Percentiles rank a stretch among this genome's conserved stretches.
Conservation (phyloP, 208 protist species). For the Crithidia fasciculata region DNA sequence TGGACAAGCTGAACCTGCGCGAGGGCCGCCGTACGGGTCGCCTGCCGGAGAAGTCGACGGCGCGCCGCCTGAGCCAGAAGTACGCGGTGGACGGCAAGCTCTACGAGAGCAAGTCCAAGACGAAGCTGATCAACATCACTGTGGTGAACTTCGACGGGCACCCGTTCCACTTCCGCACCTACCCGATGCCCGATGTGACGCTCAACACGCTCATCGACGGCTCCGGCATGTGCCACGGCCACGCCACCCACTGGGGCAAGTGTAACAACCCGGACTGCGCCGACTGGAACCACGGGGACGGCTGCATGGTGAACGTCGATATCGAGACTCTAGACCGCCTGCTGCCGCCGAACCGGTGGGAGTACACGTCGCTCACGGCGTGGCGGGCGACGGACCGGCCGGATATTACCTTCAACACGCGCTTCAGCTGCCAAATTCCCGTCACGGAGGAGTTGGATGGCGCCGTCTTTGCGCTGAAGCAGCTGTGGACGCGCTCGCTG, state of each 20-base stretch:
- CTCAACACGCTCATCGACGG: constrained; percentile 92
- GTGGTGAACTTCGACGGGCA: constrained; percentile 89
- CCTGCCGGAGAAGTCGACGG: constrained; percentile 88
- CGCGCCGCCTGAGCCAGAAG: constrained; percentile 77
- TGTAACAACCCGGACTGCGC: constrained; percentile 91
- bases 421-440: constrained; percentile 91
- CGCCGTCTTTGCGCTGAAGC: constrained; percentile 86
- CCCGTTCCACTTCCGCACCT: constrained; percentile 87
- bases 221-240: constrained; percentile 90
- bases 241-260: constrained; percentile 80
- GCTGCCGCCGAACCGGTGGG: constrained; percentile 84
- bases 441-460: constrained; percentile 89
- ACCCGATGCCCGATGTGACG: constrained; percentile 91
- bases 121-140: constrained; percentile 88
- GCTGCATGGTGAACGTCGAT: constrained; percentile 91
- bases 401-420: constrained; percentile 88
- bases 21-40: constrained; percentile 78
- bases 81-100: constrained; percentile 85
- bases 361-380: constrained; percentile 85
- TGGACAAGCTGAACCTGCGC: constrained; percentile 88
- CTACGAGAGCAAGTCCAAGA: constrained; percentile 76
- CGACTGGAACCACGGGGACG: constrained; percentile 90
- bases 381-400: constrained; percentile 83
- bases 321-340: constrained; percentile 89
- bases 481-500: constrained; percentile 80